Base-by-base conservation (phyloP, 2,329 filamentous ascomycete genomes). In the Leptodontidium sp. region DNA sequence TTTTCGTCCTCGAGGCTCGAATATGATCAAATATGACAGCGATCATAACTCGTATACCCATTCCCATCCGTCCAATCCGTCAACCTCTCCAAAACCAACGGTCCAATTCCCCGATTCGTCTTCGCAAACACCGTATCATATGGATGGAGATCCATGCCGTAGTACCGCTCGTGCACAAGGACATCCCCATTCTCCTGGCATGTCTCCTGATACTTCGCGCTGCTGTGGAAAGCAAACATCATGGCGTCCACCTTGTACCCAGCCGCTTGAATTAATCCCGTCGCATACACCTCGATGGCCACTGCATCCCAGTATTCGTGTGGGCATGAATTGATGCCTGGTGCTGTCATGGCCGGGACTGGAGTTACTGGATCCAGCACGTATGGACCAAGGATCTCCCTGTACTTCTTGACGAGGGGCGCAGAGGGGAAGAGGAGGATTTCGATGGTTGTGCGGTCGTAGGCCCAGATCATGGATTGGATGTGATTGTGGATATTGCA, bases 21-120 rank as follows among this genome's bases (percentile, higher is more conserved):
- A 11, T 15, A 1, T 5, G 17, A 35, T 58, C 55, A 58, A 4
- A 58, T 93, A 94, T 68, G 69, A 55, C 72, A 76, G 29, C 70
- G 67, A 47, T 77, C 72, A 57, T 75, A 76, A 47, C 71, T 77
- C 40, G 65, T 73, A 68, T 77, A 77, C 8, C 64, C 71, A 40
- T 69, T 52, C n/a, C 55, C 66, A 55, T 70, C 72, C 11, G 65
- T 68, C 75, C 75, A 76, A 61, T 73, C 70, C 9, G 73, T 75
- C 66, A 75, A 61, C 29, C 63, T 64, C 21, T 72, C 66, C 21
- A 76, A 40, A 17, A 63, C 62, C 4, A 70, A 50, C 2, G 55
- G 58, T 49, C 72, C 70, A 38, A 75, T 70, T 21, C 70, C 53
- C 14, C 75, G 49, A 62, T 76, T 75, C 4, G 72, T 73, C 66